phyloP scores from a whole-genome alignment of 1,139 yeast species.

The Yamadazyma taylorii region DNA sequence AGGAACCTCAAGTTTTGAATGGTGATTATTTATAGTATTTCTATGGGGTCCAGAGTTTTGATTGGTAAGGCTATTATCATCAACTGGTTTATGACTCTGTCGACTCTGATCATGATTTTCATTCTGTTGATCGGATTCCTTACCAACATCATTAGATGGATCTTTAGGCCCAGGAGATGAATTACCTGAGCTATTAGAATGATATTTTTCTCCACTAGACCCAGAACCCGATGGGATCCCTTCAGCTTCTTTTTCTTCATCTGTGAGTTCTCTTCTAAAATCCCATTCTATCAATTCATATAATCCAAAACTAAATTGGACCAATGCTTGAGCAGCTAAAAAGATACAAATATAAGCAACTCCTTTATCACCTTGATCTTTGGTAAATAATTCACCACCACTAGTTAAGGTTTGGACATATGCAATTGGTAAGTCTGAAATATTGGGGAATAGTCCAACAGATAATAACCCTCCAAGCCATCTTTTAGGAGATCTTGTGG shows the following conservation, averaged over 20 bases:
- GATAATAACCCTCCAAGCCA: conserved; percentile 83
- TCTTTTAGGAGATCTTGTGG: conserved; percentile 56
- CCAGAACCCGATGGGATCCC: conserved; percentile 7
- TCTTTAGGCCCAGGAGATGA: neutral
- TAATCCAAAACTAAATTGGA: conserved; percentile 77
- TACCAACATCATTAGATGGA: neutral
- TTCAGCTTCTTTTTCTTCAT: conserved; percentile 13
- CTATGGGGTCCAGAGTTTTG: no score
- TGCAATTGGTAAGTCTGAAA: conserved; percentile 87
- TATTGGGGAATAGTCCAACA: conserved; percentile 63
- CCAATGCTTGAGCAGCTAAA: conserved; percentile 66
- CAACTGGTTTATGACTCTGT: no score
- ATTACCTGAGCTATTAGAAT: no score
- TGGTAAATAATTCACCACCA: conserved; percentile 57
- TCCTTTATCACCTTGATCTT: conserved; percentile 68
- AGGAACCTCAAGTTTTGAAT: conserved; percentile 3
- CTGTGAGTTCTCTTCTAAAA: conserved; percentile 38
- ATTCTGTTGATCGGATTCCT: conserved; percentile 1
- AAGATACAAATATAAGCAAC: conserved; percentile 85
- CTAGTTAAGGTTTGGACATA: conserved; percentile 76
- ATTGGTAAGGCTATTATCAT: no score
- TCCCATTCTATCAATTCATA: conserved; percentile 72
- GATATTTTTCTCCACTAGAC: neutral
- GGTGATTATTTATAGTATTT: no score
- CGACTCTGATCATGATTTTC: no score